These are phyloP conservation scores for Tephrocybe sp. DNA, from an alignment of 768 basidiomycete genomes.

Conservation along the genomic window DNA sequence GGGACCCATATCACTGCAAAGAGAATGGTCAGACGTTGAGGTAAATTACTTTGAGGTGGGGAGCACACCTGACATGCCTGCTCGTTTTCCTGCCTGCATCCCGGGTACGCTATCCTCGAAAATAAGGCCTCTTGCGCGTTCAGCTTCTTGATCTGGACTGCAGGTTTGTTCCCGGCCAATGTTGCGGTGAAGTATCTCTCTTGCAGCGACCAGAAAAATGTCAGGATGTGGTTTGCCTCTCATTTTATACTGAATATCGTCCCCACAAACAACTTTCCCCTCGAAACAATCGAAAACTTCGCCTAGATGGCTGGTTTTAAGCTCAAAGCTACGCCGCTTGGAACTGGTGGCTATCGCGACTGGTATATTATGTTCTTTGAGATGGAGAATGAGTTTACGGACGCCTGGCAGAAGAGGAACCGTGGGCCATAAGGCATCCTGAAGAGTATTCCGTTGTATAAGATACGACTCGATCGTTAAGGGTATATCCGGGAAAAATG, in stretches of 20 bases:
- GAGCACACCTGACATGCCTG: constrained; percentile 77
- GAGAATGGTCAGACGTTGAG: neutral
- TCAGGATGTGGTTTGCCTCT: constrained; percentile 81
- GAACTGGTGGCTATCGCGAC: constrained; percentile 84
- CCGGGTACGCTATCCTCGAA: constrained; percentile 83
- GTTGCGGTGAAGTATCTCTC: constrained; percentile 48
- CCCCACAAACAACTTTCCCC: constrained; percentile 66
- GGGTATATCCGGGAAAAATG: constrained; percentile 72
- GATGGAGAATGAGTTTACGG: constrained; percentile 63
- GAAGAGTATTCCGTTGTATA: constrained; percentile 48
- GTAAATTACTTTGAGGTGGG: neutral
- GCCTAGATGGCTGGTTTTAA: constrained; percentile 64
- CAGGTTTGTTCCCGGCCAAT: constrained; percentile 48
- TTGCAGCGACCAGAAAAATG: constrained; percentile 75
- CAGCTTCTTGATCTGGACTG: constrained; percentile 34
- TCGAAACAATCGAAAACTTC: constrained; percentile 62
- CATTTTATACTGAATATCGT: constrained; percentile 54
- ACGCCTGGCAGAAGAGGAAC: constrained; percentile 75
- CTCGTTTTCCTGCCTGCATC: constrained; percentile 75
- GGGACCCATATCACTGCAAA: constrained; percentile 80
- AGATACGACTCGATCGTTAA: constrained; percentile 63
- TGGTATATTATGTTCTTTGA: constrained; percentile 64
- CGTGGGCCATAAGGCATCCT: constrained; percentile 67
- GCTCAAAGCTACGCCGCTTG: constrained; percentile 56
- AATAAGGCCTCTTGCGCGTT: constrained; percentile 65